Evolutionary conservation across 2,329 filamentous ascomycete species (phyloP).

Genomic region (Verticillium isaacii): DNA sequence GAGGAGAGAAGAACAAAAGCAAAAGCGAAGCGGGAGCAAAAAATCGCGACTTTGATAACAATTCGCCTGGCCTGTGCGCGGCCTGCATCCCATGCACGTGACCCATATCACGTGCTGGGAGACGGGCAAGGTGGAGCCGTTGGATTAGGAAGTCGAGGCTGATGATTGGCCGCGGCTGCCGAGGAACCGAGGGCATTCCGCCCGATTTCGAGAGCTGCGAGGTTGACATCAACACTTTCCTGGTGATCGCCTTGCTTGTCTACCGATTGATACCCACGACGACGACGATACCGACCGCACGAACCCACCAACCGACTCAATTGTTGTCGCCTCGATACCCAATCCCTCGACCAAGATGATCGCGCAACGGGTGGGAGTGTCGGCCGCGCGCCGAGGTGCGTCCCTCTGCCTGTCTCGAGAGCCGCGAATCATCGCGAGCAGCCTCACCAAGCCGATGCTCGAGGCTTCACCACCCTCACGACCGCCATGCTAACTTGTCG

Average conservation of each 20-base stretch:
- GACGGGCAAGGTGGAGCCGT: background rate
- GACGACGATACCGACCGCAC: background rate
- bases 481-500: constrained; percentile 13
- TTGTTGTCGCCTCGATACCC: background rate
- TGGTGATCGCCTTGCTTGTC: background rate
- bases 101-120: background rate
- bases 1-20: constrained; percentile 7
- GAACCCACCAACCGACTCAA: background rate
- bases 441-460: background rate
- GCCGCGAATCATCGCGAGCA: background rate
- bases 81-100: background rate
- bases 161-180: constrained; percentile 37
- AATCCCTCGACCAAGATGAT: constrained; percentile 38
- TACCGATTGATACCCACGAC: background rate
- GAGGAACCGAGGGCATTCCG: constrained; percentile 33
- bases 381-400: constrained; percentile 56
- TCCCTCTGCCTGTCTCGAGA: constrained; percentile 5
- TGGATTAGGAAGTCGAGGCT: constrained; percentile 29
- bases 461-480: background rate
- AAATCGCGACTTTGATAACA: constrained; percentile 1
- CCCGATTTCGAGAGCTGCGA: constrained; percentile 2
- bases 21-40: background rate
- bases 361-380: constrained; percentile 52
- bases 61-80: constrained; percentile 5
- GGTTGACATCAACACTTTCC: constrained; percentile 12